Percentiles rank a stretch among this genome's conserved stretches.
Evolutionary conservation across 2,329 filamentous ascomycete genomes (phyloP).

Genomic region (Paramyrothecium roridum): DNA sequence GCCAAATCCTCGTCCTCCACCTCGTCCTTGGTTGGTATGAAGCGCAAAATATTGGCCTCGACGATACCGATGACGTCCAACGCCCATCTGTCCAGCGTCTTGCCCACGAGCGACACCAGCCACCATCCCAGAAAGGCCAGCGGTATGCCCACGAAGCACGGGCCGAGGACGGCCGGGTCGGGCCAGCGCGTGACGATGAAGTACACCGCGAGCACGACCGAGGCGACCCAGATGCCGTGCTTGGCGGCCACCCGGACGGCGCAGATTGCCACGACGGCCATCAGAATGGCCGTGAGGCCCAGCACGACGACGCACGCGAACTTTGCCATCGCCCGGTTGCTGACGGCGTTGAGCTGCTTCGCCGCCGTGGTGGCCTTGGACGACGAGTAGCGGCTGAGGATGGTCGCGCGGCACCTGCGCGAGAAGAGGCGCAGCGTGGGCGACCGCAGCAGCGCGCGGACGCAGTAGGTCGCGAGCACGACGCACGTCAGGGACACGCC

Average conservation of each 20-base stretch:
- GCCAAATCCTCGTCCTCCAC: constrained; percentile 18
- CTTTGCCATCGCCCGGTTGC: constrained; percentile 20
- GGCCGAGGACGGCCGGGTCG: constrained; percentile 16
- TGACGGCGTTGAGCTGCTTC: constrained; percentile 17
- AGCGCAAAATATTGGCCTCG: constrained; percentile 4
- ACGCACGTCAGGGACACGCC: constrained; percentile 16
- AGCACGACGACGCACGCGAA: constrained; percentile 7
- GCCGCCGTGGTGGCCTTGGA: constrained; percentile 14
- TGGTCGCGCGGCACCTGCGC: constrained; percentile 16
- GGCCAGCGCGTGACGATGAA: constrained; percentile 24
- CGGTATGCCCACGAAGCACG: constrained; percentile 17
- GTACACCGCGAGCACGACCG: constrained; percentile 15
- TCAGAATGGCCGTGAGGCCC: neutral
- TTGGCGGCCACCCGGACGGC: constrained; percentile 2
- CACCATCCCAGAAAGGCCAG: constrained; percentile 8
- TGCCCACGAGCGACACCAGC: constrained; percentile 7
- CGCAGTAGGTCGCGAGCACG: constrained; percentile 16
- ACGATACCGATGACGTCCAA: neutral
- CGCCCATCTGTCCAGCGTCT: constrained; percentile 4
- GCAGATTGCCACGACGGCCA: neutral
- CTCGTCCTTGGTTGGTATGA: constrained; percentile 10
- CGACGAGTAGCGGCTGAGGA: constrained; percentile 20
- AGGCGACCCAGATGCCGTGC: constrained; percentile 15
- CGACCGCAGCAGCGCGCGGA: constrained; percentile 18
- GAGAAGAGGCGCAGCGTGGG: constrained; percentile 15